Evolutionary conservation across 169 alveolate species (phyloP).

Genomic region (Blepharisma undulans): DNA sequence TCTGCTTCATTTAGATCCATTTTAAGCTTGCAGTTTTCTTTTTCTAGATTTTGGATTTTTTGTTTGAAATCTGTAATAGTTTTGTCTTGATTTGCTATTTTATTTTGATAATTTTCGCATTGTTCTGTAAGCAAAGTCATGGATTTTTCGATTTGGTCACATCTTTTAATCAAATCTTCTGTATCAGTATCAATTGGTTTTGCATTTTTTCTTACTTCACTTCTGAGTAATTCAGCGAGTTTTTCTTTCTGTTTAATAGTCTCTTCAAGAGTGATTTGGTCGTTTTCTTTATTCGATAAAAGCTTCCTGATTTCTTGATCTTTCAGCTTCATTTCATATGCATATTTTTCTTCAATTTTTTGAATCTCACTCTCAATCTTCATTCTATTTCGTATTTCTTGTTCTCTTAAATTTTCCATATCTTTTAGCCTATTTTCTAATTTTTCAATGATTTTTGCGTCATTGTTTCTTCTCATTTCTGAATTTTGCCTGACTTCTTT

Average conservation of each 20-base stretch:
- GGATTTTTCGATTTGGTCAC: constrained; percentile 15
- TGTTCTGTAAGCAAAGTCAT: background rate
- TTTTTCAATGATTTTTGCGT: background rate
- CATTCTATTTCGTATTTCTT: background rate
- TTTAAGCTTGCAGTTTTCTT: background rate
- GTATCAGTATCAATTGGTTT: background rate
- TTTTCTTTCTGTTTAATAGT: background rate
- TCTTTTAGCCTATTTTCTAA: background rate
- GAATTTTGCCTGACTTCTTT: background rate
- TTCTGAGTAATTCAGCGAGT: background rate
- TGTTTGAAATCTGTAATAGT: background rate
- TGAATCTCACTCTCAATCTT: background rate
- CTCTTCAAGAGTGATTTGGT: background rate
- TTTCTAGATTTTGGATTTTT: background rate
- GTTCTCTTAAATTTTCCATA: background rate
- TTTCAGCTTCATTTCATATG: background rate
- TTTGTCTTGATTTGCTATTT: background rate
- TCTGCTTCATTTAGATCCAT: background rate
- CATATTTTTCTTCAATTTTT: background rate
- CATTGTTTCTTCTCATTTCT: background rate
- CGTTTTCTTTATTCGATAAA: background rate
- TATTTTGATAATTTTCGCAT: constrained; percentile 1
- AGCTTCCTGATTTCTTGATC: background rate
- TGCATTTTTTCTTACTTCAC: background rate
- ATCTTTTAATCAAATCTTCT: background rate